Percentiles rank a stretch among this genome's conserved stretches.
Evolutionary conservation across 2,329 filamentous ascomycete species (phyloP).

Genomic region (Ploettnerulaceae sp.): DNA sequence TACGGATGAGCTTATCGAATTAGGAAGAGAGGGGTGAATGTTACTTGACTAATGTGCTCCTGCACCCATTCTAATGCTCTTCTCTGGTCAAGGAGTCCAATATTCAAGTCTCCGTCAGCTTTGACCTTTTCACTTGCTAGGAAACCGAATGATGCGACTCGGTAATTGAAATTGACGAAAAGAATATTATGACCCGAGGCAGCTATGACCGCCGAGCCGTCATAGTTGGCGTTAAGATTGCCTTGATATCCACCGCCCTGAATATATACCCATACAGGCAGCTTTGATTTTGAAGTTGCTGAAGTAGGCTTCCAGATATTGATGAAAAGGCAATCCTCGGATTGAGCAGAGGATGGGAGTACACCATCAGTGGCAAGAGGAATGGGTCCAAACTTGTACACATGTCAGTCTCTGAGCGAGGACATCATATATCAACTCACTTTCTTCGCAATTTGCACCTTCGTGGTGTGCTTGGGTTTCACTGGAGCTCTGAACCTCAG

Average conservation of each 20-base stretch:
- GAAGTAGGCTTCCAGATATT: slow-evolving; percentile 42
- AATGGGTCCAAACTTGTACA: slow-evolving; percentile 38
- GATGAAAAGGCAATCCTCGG: slow-evolving; percentile 42
- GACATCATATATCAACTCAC: slow-evolving; percentile 8
- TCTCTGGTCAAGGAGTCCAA: slow-evolving; percentile 59
- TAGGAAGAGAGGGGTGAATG: not conserved
- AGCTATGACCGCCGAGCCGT: slow-evolving; percentile 44
- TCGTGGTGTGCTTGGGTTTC: slow-evolving; percentile 8
- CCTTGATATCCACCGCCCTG: slow-evolving; percentile 44
- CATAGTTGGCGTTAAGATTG: slow-evolving; percentile 48
- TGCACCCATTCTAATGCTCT: slow-evolving; percentile 57
- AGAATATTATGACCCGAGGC: slow-evolving; percentile 49
- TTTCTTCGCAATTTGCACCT: slow-evolving; percentile 21
- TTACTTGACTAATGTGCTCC: slow-evolving; percentile 45
- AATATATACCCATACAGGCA: slow-evolving; percentile 52
- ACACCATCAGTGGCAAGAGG: slow-evolving; percentile 39
- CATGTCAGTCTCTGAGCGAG: not conserved
- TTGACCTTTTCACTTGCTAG: slow-evolving; percentile 53
- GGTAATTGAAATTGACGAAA: slow-evolving; percentile 58
- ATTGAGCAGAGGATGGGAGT: slow-evolving; percentile 29
- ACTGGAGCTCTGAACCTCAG: slow-evolving; percentile 64
- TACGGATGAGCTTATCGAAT: slow-evolving; percentile 21
- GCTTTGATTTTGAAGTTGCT: slow-evolving; percentile 38
- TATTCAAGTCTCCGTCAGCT: slow-evolving; percentile 54
- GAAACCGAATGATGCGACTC: slow-evolving; percentile 59